Percentiles rank a stretch among this genome's conserved stretches.
Conservation (phyloP, 1,284 basidiomycete genomes). For the Sphagnurus paluster region DNA sequence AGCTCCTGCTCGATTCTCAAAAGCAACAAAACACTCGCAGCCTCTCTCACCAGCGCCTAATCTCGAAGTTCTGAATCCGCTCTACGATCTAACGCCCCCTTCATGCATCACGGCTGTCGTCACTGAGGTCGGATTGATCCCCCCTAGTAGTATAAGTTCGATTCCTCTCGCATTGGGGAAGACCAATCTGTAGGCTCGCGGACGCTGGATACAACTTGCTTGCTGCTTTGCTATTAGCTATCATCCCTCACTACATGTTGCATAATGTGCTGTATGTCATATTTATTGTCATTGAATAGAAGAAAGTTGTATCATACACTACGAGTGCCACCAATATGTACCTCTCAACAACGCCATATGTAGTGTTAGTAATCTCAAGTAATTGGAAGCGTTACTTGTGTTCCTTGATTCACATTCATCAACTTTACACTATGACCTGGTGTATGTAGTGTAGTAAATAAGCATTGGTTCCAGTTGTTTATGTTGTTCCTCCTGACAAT, state of each 20-base stretch:
- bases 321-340: not conserved
- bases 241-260: slow-evolving; percentile 5
- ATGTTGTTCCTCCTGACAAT: too few species aligned
- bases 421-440: too few species aligned
- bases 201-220: slow-evolving; percentile 3
- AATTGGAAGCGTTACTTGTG: too few species aligned
- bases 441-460: too few species aligned
- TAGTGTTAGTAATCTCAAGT: too few species aligned
- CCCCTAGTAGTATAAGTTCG: slow-evolving; percentile 81
- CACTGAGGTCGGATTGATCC: slow-evolving; percentile 92
- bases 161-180: slow-evolving; percentile 75
- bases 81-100: slow-evolving; percentile 92
- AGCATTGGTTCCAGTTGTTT: too few species aligned
- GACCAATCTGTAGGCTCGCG: slow-evolving; percentile 39
- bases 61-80: slow-evolving; percentile 77
- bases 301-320: slow-evolving; percentile 8
- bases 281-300: slow-evolving; percentile 8
- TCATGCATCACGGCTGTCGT: slow-evolving; percentile 92
- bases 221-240: slow-evolving; percentile 11
- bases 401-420: too few species aligned
- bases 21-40: slow-evolving; percentile 28
- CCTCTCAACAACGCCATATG: too few species aligned
- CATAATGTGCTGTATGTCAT: slow-evolving; percentile 9
- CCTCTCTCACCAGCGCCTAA: slow-evolving; percentile 38
- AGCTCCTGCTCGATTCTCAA: slow-evolving; percentile 30